Percentiles rank a stretch among this genome's conserved stretches.
Evolutionary conservation across 257 asterid species (phyloP).

Genomic region (Solanum okadae): DNA sequence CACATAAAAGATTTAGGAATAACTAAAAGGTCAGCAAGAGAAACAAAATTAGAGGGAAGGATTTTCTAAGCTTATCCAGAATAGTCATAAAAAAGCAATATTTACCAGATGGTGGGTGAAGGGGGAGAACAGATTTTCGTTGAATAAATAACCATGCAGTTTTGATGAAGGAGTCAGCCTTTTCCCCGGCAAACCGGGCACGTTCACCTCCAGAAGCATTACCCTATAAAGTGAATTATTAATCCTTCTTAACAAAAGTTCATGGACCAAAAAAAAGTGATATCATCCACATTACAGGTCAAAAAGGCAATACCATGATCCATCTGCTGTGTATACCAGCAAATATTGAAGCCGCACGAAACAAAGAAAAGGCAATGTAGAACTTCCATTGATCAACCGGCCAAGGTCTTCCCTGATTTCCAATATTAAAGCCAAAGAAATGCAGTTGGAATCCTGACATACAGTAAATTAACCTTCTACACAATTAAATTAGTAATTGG

Average conservation of each 20-base stretch:
- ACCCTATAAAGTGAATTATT: conserved; percentile 36
- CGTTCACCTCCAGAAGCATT: conserved; percentile 98
- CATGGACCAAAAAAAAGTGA: neutral
- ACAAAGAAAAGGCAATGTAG: conserved; percentile 76
- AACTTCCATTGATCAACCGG: conserved; percentile 85
- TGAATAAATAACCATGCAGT: conserved; percentile 58
- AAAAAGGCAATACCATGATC: conserved; percentile 46
- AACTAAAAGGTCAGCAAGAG: neutral
- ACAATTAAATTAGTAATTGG: neutral
- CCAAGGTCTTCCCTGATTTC: conserved; percentile 78
- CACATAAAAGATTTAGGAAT: neutral
- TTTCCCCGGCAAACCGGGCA: conserved; percentile 63
- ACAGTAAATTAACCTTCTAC: neutral
- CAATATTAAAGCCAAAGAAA: conserved; percentile 5
- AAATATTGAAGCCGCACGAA: conserved; percentile 81
- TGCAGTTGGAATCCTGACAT: neutral
- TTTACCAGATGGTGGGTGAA: conserved; percentile 57
- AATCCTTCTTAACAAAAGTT: neutral
- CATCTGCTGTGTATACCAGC: conserved; percentile 90
- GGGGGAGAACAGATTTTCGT: conserved; percentile 64
- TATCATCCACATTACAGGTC: neutral
- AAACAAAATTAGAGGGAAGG: neutral
- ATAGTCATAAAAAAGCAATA: neutral
- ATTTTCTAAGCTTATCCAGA: neutral
- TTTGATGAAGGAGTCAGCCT: conserved; percentile 51